Evolutionary conservation across 1,139 yeast genomes (phyloP).

Genomic region (Pichia norvegensis): DNA sequence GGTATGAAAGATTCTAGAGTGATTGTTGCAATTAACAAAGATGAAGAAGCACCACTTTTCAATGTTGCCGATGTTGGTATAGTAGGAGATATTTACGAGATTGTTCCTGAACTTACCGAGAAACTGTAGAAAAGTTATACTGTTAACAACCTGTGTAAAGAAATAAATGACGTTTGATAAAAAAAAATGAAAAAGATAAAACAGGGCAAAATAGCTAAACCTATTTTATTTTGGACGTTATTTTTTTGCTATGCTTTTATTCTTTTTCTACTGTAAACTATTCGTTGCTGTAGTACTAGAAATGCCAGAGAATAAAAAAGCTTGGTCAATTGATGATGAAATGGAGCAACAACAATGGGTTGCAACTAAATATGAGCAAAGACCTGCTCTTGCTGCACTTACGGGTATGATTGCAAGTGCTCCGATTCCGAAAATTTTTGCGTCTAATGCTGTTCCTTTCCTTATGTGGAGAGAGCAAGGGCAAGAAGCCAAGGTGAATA

Average conservation of each 20-base stretch:
- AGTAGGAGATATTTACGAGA: slow-evolving; percentile 80
- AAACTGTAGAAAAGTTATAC: slow-evolving; percentile 37
- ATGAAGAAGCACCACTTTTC: slow-evolving; percentile 89
- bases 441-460: slow-evolving; percentile 53
- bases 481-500: slow-evolving; percentile 17
- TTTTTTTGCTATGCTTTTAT: background rate
- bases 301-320: background rate
- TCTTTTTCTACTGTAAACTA: background rate
- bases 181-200: background rate
- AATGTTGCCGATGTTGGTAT: slow-evolving; percentile 85
- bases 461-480: slow-evolving; percentile 34
- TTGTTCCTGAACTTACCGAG: slow-evolving; percentile 78
- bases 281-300: no score
- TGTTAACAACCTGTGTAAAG: background rate
- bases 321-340: slow-evolving; percentile 28
- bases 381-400: slow-evolving; percentile 53
- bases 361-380: slow-evolving; percentile 37
- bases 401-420: slow-evolving; percentile 54
- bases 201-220: no score
- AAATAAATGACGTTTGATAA: background rate
- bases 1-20: slow-evolving; percentile 97
- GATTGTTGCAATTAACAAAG: slow-evolving; percentile 91
- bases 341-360: slow-evolving; percentile 40
- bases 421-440: slow-evolving; percentile 49
- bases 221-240: no score